A percentile compares a stretch with the other conserved stretches of the same genome.
Evolutionary conservation across 164 flowering plant genomes (phyloP).

Genomic region (Malania oleifera): DNA sequence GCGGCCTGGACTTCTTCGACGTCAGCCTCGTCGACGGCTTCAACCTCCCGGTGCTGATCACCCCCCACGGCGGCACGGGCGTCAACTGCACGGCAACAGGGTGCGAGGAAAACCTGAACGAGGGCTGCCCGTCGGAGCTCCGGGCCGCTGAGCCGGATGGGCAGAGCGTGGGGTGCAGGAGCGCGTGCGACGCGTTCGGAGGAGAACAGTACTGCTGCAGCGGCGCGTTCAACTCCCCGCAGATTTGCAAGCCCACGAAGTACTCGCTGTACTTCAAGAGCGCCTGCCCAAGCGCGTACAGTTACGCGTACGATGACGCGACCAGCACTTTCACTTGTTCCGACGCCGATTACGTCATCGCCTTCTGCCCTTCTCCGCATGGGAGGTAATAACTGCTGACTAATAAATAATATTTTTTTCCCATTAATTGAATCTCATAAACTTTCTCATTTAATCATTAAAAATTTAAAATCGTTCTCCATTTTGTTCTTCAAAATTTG

Average conservation of each 20-base stretch:
- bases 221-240: slow-evolving; percentile 58
- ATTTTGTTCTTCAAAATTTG: no score
- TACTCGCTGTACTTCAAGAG: slow-evolving; percentile 65
- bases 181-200: slow-evolving; percentile 84
- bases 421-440: no score
- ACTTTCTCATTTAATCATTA: no score
- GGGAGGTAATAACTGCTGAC: no score
- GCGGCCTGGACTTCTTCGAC: slow-evolving; percentile 73
- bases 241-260: slow-evolving; percentile 60
- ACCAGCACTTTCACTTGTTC: slow-evolving; percentile 85
- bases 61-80: slow-evolving; percentile 56
- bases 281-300: slow-evolving; percentile 83
- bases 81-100: slow-evolving; percentile 60
- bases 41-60: slow-evolving; percentile 68
- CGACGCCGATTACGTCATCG: slow-evolving; percentile 61
- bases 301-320: slow-evolving; percentile 86
- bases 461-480: no score
- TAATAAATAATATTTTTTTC: no score
- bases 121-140: slow-evolving; percentile 59
- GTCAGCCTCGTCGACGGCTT: slow-evolving; percentile 89
- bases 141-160: slow-evolving; percentile 31
- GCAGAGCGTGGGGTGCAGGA: slow-evolving; percentile 58
- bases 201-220: slow-evolving; percentile 72
- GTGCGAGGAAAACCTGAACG: slow-evolving; percentile 67
- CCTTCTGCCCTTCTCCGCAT: slow-evolving; percentile 82